phyloP scores from a whole-genome alignment of 495 filamentous ascomycete genomes.

The Penicillium goetzii region DNA sequence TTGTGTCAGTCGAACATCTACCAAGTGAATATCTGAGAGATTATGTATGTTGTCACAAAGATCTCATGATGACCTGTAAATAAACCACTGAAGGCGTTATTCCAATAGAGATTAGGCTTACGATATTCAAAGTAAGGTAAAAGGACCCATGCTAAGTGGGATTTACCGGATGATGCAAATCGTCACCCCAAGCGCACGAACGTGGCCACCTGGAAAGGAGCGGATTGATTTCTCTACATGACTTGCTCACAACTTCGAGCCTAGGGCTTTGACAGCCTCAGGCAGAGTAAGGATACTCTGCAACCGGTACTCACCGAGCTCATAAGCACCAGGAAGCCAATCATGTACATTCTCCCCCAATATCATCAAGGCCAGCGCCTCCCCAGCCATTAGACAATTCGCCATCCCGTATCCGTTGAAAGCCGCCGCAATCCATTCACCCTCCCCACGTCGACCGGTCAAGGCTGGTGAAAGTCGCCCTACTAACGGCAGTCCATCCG shows the following conservation, averaged over 20 bases:
- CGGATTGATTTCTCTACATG: too few relatives aligned
- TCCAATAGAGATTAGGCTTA: too few relatives aligned
- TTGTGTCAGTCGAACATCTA: not conserved
- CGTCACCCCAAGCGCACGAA: too few relatives aligned
- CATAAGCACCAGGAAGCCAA: constrained; percentile 33
- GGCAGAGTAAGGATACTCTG: constrained; percentile 21
- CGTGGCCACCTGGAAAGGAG: too few relatives aligned
- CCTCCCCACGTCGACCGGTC: constrained; percentile 41
- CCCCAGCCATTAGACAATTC: constrained; percentile 68
- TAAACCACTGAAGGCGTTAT: not conserved
- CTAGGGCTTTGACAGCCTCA: constrained; percentile 21
- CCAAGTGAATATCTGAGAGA: not conserved
- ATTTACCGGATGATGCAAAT: not conserved
- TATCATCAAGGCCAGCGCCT: constrained; percentile 58
- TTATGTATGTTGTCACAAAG: not conserved
- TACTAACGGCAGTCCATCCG: constrained; percentile 71
- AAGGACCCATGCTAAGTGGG: not conserved
- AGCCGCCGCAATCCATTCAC: constrained; percentile 61
- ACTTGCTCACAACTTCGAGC: constrained; percentile 19
- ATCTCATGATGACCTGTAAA: not conserved
- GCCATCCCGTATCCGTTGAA: constrained; percentile 87
- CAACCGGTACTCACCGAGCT: constrained; percentile 28
- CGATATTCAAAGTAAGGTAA: too few relatives aligned
- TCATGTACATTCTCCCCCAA: constrained; percentile 18
- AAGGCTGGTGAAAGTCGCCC: constrained; percentile 61